Conservation (phyloP, 108 stramenopile species). For the Discostella stelligeroides region DNA sequence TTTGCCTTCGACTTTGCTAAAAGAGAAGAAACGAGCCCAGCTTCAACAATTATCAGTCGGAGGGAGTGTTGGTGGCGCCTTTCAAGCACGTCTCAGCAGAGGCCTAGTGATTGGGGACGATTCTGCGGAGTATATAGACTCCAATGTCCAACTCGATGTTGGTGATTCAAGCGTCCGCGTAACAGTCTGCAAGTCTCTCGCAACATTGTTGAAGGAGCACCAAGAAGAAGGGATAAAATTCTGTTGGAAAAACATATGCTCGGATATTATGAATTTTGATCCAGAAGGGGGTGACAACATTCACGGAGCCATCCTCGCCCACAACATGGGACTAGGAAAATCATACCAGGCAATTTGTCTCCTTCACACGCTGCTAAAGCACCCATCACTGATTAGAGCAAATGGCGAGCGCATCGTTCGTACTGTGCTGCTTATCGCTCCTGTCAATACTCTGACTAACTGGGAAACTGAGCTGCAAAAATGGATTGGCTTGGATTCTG, state of each 20-base stretch:
- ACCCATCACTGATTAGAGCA: constrained; percentile 44
- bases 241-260: constrained; percentile 69
- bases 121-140: constrained; percentile 24
- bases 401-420: constrained; percentile 34
- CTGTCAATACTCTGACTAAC: constrained; percentile 67
- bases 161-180: constrained; percentile 28
- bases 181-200: constrained; percentile 51
- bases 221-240: constrained; percentile 75
- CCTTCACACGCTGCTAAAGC: constrained; percentile 52
- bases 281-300: constrained; percentile 17
- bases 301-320: constrained; percentile 78
- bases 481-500: constrained; percentile 55
- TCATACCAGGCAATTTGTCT: constrained; percentile 16
- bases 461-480: constrained; percentile 76
- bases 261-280: constrained; percentile 39
- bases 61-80: background rate
- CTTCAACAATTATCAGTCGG: constrained; percentile 10
- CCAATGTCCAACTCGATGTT: constrained; percentile 36
- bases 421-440: constrained; percentile 63
- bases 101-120: constrained; percentile 24
- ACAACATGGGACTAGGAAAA: constrained; percentile 70
- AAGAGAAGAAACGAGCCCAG: constrained; percentile 49
- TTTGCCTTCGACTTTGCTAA: constrained; percentile 9
- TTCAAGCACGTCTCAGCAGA: constrained; percentile 8
- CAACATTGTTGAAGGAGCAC: constrained; percentile 61